Base-by-base conservation (phyloP, 345 rosid species). In the Gossypium australe region DNA sequence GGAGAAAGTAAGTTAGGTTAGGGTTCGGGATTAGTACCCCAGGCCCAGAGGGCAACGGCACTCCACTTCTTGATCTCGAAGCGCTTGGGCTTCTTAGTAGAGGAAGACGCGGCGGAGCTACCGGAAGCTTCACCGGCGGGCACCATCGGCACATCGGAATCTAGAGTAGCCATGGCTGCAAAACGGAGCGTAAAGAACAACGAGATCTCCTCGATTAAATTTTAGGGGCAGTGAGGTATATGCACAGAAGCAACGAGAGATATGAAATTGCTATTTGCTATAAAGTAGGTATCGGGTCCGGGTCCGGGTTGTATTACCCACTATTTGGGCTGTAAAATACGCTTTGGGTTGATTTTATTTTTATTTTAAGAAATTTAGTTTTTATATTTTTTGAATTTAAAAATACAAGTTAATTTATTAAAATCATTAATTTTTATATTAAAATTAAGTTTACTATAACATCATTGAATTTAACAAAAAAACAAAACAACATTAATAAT, bases 11-110 rank as follows among this genome's bases (percentile, higher is more conserved):
- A 24, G 4, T 8, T 51, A 22, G 65, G 59, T 72, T 77, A 79
- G 82, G 82, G 56, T 78, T 70, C 24, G 68, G 55, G 72, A 18
- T 51, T 44, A 44, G 29, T 76, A 94, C 98, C 99, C 97, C 96
- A 93, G 27, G 97, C 98, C 97, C 98, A 94, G 63, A 94, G 98
- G 9, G 97, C 79, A 41, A 94, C 97, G 56, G 98, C 97, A 70
- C 87, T 91, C 99, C 99, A 93, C 85, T 93, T 94, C 34, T 93
- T 94, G 75, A 94, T 90, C 80, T 93, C 99, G 70, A 92, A 92
- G 25, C 88, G 83, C 81, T 94, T 91, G 18, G 94, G 85, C 82
- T 93, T 94, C 92, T 90, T 89, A 13, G 81, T 57, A n/a, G 89
- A 91, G 3, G 87, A 86, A 0, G 93, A 88, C 20, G 92, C 56